A percentile compares a stretch with the other conserved stretches of the same genome.
These are phyloP conservation scores for Daldinia concentrica DNA, from an alignment of 495 filamentous ascomycete species.

Conservation along the genomic window DNA sequence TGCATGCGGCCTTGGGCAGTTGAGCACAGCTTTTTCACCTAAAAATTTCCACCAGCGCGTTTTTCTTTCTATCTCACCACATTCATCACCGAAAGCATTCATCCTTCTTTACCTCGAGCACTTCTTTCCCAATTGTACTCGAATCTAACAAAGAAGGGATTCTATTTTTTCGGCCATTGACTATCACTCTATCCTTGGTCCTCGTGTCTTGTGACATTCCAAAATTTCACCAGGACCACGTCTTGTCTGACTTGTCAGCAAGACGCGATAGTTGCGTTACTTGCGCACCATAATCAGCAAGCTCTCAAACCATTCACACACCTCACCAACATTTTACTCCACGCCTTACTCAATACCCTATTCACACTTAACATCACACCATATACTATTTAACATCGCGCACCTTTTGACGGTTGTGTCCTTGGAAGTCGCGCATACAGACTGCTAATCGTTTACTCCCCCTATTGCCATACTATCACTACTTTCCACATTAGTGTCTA, in stretches of 20 bases:
- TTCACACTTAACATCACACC: not conserved
- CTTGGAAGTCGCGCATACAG: not conserved
- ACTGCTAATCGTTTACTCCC: not conserved
- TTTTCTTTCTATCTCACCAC: conserved; percentile 22
- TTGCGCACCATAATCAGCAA: conserved; percentile 6
- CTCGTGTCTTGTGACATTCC: not conserved
- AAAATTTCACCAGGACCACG: not conserved
- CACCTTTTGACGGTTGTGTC: not conserved
- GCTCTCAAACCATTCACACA: not conserved
- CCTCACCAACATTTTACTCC: not conserved
- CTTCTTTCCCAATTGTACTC: conserved; percentile 28
- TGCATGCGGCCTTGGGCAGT: conserved; percentile 28
- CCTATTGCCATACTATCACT: not conserved
- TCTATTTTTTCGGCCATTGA: not conserved
- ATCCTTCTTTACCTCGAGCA: conserved; percentile 24
- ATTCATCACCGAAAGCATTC: conserved; percentile 28
- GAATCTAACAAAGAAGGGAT: conserved; percentile 21
- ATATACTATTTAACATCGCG: not conserved
- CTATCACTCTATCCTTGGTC: not conserved
- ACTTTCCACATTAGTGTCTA: not conserved
- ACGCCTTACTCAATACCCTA: not conserved
- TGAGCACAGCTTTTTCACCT: conserved; percentile 23
- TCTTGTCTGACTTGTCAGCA: conserved; percentile 6
- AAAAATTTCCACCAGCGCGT: conserved; percentile 35
- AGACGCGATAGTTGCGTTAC: conserved; percentile 29